Conservation (phyloP, 106 monocot genomes). For the Vanilla planifolia region DNA sequence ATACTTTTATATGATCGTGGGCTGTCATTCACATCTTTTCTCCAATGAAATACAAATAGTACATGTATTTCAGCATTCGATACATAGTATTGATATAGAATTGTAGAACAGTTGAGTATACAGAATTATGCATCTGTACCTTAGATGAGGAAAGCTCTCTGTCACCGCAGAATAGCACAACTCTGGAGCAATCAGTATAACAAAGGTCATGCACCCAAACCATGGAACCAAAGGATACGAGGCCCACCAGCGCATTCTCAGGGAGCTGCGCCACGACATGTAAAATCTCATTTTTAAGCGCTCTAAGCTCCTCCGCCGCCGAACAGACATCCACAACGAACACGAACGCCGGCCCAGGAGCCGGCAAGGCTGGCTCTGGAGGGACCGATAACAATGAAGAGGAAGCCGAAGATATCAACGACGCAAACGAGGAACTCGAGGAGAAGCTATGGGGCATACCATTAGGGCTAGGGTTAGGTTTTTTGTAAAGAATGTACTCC, state of each 20-base stretch:
- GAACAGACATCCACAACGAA: slow-evolving; percentile 65
- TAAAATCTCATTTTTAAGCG: slow-evolving; percentile 68
- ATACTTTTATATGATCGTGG: no score
- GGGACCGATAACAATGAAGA: slow-evolving; percentile 6
- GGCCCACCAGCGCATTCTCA: slow-evolving; percentile 58
- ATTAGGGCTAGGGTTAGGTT: slow-evolving; percentile 12
- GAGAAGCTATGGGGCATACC: background rate
- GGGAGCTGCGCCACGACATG: slow-evolving; percentile 62
- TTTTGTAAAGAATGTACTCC: slow-evolving; percentile 55
- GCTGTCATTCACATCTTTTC: no score
- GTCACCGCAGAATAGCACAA: slow-evolving; percentile 57
- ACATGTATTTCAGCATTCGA: no score
- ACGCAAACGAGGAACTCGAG: slow-evolving; percentile 13
- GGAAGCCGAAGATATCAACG: slow-evolving; percentile 16
- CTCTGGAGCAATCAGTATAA: slow-evolving; percentile 56
- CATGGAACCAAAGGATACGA: slow-evolving; percentile 75
- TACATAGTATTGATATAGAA: no score
- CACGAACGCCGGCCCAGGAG: slow-evolving; percentile 37
- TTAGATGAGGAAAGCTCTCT: slow-evolving; percentile 56
- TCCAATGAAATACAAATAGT: no score
- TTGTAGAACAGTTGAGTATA: no score
- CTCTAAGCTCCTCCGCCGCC: slow-evolving; percentile 47
- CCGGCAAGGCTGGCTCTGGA: background rate
- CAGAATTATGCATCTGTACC: slow-evolving; percentile 23
- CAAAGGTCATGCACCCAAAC: slow-evolving; percentile 79